Evolutionary conservation across 2,329 filamentous ascomycete genomes (phyloP), one percentile per base, ranked within the genome.

Genomic region (Rhynchosporium secalis): DNA sequence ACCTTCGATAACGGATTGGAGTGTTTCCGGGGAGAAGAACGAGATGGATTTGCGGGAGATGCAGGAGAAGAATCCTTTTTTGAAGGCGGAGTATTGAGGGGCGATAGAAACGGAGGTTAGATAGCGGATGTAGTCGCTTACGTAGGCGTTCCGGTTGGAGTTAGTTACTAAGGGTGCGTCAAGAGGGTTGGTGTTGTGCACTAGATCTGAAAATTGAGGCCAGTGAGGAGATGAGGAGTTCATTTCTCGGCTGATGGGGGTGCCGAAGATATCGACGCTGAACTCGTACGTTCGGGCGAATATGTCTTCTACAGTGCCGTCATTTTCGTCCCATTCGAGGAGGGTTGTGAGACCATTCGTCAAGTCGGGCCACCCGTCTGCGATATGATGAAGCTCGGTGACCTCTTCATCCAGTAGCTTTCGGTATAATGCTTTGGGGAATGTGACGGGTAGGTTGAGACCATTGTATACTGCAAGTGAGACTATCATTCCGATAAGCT

Each of bases 381-480:
- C 80, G 65, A 98, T 92, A 72, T 93, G 87, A 52, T 91, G 84
- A 1, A 95, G 78, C 61, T 87, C 83, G 40, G 85, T 85, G 15
- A 90, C 85, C 8, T 87, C 85, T 62, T 88, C 80, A 8, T 84
- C 86, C 0, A 96, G 80, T 0, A 98, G 81, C 69, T 91, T 91
- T 58, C 86, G 83, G 76, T 99, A 99, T 3, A 99, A 82, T 0
- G 88, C 90, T 62, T 86, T 83, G 0, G 95, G 95, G 64, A 99
- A 95, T 1, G 89, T 96, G 47, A 98, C 83, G 0, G 95, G 95
- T 0, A 99, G 80, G 0, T 93, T 96, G 29, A 98, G 80, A 1
- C 94, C 94, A 68, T 99, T 99, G 77, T 95, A 97, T 4, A 98
- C 79, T 4, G 95, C 95, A 20, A 99, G 81, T 1, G 91, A 96